These are phyloP conservation scores for Paramecium pentaurelia DNA, from an alignment of 73 alveolate species.

Conservation along the genomic window DNA sequence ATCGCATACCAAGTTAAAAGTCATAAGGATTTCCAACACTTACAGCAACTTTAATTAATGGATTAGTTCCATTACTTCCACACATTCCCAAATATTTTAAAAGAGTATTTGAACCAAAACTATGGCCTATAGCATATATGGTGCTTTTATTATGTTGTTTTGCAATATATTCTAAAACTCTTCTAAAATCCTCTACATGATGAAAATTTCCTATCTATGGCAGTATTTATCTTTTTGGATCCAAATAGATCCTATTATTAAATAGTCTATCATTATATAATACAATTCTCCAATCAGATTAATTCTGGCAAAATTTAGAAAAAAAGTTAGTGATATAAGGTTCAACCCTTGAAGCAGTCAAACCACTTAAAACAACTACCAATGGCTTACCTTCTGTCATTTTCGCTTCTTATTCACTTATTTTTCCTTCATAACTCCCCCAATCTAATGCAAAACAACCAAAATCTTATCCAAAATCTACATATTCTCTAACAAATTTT, in stretches of 20 bases:
- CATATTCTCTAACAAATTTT: not conserved
- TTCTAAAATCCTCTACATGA: slow-evolving; percentile 34
- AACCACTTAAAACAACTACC: slow-evolving; percentile 14
- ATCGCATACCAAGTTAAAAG: slow-evolving; percentile 10
- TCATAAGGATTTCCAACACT: slow-evolving; percentile 56
- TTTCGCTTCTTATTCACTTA: not conserved
- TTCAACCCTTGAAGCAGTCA: slow-evolving; percentile 34
- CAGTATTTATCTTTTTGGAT: not conserved
- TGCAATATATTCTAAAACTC: not conserved
- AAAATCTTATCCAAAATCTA: slow-evolving; percentile 20
- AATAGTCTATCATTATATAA: slow-evolving; percentile 31
- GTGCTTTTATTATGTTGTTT: slow-evolving; percentile 5
- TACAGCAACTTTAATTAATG: slow-evolving; percentile 43
- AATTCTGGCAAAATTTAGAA: not conserved
- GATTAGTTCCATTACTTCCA: slow-evolving; percentile 11
- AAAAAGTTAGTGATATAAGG: not conserved
- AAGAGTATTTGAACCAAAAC: slow-evolving; percentile 56
- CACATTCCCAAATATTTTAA: slow-evolving; percentile 44
- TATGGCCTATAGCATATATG: slow-evolving; percentile 56
- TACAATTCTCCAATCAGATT: slow-evolving; percentile 10
- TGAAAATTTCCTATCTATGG: not conserved
- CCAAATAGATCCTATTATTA: not conserved
- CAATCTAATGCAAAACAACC: slow-evolving; percentile 33
- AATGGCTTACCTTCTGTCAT: not conserved
- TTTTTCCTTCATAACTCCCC: slow-evolving; percentile 32